A percentile compares a stretch with the other conserved stretches of the same genome.
These are phyloP conservation scores for Straminergon stramineum DNA, from an alignment of 225 moss, liverwort and hornwort genomes.

Conservation along the genomic window DNA sequence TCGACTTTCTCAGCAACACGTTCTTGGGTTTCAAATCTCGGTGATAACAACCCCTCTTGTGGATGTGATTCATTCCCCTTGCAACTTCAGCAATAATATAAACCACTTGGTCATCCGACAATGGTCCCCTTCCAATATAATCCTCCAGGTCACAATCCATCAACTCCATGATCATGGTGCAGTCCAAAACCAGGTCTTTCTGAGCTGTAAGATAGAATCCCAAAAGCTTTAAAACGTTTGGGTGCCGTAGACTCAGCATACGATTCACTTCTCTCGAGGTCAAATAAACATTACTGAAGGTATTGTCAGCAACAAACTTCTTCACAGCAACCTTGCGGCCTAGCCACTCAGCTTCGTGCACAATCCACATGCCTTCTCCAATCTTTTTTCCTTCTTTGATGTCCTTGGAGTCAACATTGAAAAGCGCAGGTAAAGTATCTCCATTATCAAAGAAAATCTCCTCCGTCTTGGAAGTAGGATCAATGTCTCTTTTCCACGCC, in stretches of 20 bases:
- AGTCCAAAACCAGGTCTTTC: not conserved
- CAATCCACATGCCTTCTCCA: not conserved
- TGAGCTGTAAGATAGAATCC: not conserved
- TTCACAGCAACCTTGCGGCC: too few species aligned
- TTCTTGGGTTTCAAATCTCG: not conserved
- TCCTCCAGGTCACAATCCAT: too few species aligned
- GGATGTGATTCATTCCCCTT: not conserved
- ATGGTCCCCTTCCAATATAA: not conserved
- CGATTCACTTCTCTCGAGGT: not conserved
- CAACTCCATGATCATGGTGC: not conserved
- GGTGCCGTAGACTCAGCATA: not conserved
- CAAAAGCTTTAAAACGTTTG: not conserved
- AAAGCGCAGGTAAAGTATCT: not conserved
- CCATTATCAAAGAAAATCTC: not conserved
- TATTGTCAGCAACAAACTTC: too few species aligned
- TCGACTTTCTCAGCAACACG: not conserved
- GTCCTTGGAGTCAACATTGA: not conserved
- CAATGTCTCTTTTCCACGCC: not conserved
- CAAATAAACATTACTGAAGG: too few species aligned
- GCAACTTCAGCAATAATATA: not conserved
- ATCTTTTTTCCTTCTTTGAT: not conserved
- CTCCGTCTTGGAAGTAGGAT: not conserved
- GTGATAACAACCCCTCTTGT: not conserved
- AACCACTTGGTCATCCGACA: not conserved
- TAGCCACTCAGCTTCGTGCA: not conserved